Evolutionary conservation across 306 rosid species (phyloP).

Genomic region (Ormosia semicastrata): DNA sequence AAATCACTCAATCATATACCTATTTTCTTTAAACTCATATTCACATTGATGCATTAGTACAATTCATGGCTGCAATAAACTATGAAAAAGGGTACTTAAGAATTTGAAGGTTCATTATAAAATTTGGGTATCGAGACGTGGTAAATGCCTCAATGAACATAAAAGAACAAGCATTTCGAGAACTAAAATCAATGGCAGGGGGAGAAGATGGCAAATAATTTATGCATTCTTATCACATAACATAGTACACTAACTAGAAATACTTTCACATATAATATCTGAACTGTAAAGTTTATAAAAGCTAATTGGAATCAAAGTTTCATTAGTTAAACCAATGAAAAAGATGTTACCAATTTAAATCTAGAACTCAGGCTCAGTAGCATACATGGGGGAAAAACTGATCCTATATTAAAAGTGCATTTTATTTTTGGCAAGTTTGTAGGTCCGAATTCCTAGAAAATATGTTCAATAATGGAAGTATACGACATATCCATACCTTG

Average conservation of each 20-base stretch:
- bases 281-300: neutral
- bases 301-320: neutral
- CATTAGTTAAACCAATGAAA: neutral
- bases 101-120: neutral
- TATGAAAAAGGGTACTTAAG: neutral
- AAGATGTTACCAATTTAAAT: neutral
- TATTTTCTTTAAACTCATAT: neutral
- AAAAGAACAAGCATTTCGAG: neutral
- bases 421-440: neutral
- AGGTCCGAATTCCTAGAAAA: neutral
- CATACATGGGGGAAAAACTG: too few relatives aligned
- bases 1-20: neutral
- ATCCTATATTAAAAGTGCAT: neutral
- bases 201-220: neutral
- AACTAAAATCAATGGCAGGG: neutral
- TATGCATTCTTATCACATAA: neutral
- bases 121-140: neutral
- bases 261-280: neutral
- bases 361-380: neutral
- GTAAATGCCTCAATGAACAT: neutral
- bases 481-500: conserved; percentile 50
- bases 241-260: neutral
- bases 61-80: neutral
- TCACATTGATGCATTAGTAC: neutral
- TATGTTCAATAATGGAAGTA: neutral